Evolutionary conservation across 2,329 filamentous ascomycete species (phyloP).

Genomic region (Penicillium capsulatum): DNA sequence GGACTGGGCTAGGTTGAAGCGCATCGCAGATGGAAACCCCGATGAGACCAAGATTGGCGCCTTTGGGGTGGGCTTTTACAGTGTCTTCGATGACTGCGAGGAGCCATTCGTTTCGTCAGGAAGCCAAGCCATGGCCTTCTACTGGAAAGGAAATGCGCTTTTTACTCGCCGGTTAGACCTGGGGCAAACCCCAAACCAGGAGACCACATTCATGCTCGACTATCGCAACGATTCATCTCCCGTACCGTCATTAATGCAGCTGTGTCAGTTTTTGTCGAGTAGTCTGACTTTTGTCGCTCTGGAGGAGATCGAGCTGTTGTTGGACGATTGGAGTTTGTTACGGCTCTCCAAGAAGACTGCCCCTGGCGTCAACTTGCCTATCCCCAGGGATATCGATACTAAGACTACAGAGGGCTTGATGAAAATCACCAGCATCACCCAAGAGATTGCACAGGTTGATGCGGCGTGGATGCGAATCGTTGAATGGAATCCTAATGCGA

Average conservation of each 20-base stretch:
- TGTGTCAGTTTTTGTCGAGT: conserved; percentile 89
- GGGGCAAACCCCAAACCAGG: conserved; percentile 58
- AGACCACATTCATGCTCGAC: conserved; percentile 92
- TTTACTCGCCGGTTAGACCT: conserved; percentile 84
- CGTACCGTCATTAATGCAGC: conserved; percentile 75
- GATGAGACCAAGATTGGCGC: conserved; percentile 99
- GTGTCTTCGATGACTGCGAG: conserved; percentile 96
- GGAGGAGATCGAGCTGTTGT: conserved; percentile 79
- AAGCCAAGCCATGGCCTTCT: conserved; percentile 91
- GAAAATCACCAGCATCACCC: conserved; percentile 74
- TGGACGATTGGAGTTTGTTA: conserved; percentile 81
- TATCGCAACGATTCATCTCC: conserved; percentile 86
- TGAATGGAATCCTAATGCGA: conserved; percentile 68
- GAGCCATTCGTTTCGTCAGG: conserved; percentile 96
- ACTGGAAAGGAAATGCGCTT: conserved; percentile 97
- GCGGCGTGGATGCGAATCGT: conserved; percentile 83
- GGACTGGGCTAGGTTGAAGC: conserved; percentile 89
- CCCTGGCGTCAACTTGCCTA: conserved; percentile 64
- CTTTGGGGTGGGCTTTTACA: conserved; percentile 98
- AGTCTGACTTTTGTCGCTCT: conserved; percentile 94
- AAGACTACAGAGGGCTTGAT: conserved; percentile 84
- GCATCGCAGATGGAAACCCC: conserved; percentile 97
- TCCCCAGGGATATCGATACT: conserved; percentile 76
- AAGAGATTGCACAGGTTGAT: conserved; percentile 87
- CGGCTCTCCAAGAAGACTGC: conserved; percentile 80